Percentiles rank a stretch among this genome's conserved stretches.
Conservation (phyloP, 1,139 yeast genomes). For the Schwanniomyces etchellsii region DNA sequence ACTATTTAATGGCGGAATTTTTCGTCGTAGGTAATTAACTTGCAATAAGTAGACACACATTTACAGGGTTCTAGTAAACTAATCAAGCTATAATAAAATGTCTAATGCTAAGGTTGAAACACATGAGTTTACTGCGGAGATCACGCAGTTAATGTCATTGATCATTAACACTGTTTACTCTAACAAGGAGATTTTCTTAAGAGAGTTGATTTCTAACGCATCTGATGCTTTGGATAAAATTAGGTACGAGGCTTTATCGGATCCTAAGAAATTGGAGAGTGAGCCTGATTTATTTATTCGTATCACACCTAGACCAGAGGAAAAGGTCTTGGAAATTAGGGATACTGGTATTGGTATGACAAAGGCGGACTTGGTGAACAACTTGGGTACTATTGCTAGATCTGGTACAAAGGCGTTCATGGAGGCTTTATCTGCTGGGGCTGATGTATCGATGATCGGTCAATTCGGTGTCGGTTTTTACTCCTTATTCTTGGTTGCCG, state of each 20-base stretch:
- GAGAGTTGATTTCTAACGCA: slow-evolving; percentile 98
- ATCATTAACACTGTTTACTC: slow-evolving; percentile 99
- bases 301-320: slow-evolving; percentile 93
- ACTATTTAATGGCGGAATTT: slow-evolving; percentile 3
- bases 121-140: slow-evolving; percentile 99
- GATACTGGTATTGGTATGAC: slow-evolving; percentile 99
- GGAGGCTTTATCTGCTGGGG: slow-evolving; percentile 99
- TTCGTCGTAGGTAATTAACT: neutral
- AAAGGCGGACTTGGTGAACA: slow-evolving; percentile 97
- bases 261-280: slow-evolving; percentile 84
- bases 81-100: slow-evolving; percentile 29
- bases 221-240: slow-evolving; percentile 84
- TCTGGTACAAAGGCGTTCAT: slow-evolving; percentile 99
- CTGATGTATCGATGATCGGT: slow-evolving; percentile 99
- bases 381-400: slow-evolving; percentile 99
- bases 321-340: slow-evolving; percentile 92
- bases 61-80: neutral
- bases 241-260: slow-evolving; percentile 93
- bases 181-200: slow-evolving; percentile 97
- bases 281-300: slow-evolving; percentile 97
- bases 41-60: neutral
- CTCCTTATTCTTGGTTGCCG: slow-evolving; percentile 98
- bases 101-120: slow-evolving; percentile 65
- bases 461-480: slow-evolving; percentile 99
- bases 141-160: slow-evolving; percentile 99